Conservation (phyloP, 768 basidiomycete genomes). For the Erythrobasidium yunnanense region DNA sequence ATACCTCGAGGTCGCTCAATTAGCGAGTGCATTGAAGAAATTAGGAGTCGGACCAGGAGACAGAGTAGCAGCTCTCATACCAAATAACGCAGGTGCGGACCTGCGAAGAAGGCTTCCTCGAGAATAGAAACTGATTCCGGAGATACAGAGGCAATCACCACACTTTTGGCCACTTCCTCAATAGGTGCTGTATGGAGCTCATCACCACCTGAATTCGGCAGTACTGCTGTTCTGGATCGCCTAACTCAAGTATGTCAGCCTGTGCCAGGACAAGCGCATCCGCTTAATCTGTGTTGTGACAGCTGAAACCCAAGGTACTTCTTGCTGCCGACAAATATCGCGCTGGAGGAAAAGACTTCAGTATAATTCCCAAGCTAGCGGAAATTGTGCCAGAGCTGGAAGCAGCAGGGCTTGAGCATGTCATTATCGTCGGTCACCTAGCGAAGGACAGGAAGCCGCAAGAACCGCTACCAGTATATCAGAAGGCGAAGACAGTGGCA, state of each 20-base stretch:
- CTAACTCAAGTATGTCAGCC: not conserved
- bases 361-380: conserved; percentile 21
- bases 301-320: conserved; percentile 35
- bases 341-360: conserved; percentile 32
- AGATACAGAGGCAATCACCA: conserved; percentile 30
- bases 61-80: conserved; percentile 34
- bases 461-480: not conserved
- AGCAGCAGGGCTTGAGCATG: conserved; percentile 18
- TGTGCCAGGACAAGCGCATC: not conserved
- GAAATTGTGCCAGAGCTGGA: conserved; percentile 13
- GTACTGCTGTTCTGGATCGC: conserved; percentile 25
- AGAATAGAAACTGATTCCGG: no score
- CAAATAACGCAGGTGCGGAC: conserved; percentile 27
- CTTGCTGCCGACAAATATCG: conserved; percentile 35
- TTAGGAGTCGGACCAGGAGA: conserved; percentile 32
- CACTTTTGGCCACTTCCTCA: conserved; percentile 29
- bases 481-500: not conserved
- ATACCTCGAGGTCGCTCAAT: conserved; percentile 32
- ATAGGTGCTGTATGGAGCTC: conserved; percentile 19
- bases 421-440: conserved; percentile 30
- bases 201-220: conserved; percentile 24
- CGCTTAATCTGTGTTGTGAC: not conserved
- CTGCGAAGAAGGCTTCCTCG: no score
- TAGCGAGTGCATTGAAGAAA: conserved; percentile 31
- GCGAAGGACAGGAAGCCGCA: conserved; percentile 16